Base-by-base conservation (phyloP, 2,329 filamentous ascomycete genomes). In the Sordariomycetes sp. region DNA sequence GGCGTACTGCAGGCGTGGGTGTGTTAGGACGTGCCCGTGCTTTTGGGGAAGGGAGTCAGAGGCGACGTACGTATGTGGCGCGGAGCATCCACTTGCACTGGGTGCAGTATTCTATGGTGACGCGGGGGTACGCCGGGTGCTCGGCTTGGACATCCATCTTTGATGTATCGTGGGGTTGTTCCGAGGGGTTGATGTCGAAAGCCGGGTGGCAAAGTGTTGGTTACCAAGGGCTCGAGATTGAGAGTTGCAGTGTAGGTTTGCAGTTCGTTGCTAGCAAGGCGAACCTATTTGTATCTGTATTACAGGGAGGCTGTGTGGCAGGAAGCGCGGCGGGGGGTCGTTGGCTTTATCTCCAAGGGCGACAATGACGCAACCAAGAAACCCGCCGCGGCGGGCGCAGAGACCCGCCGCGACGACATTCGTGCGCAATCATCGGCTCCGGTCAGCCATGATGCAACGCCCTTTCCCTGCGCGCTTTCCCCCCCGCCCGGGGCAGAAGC, bases 21-120 rank as follows among this genome's bases (percentile, higher is more conserved):
- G 32, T 55, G 40, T 55, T 50, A 34, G 11, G 40, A 34, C 20
- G 35, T 34, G 46, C 20, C 18, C 22, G 46, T n/a, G 20, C 43
- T 22, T 22, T 12, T n/a, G 46, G 43, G 22, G 7, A 24, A 18
- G 40, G 55, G n/a, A 46, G 12, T 35, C 20, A 10, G 35, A 37
- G 35, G 20, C 56, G 52, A 72, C 81, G 64, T 81, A 93, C 90
- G 72, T 94, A 96, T 64, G 90, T 89, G 40, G 90, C 90, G 60
- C 90, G 77, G 12, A 95, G 75, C 82, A 94, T 89, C 90, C 91
- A 96, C 74, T 89, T 89, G 73, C 91, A 97, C 74, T 96, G 90
- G 0, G 90, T 96, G 75, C 92, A 97, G 74, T 89, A 97, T 64
- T 87, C 83, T 67, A 97, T 96, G n/a, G 86, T 86, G 57, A 97